Evolutionary conservation across 441 rosid species (phyloP), one percentile per base, ranked within the genome.

Genomic region (Bruguiera hainesii): DNA sequence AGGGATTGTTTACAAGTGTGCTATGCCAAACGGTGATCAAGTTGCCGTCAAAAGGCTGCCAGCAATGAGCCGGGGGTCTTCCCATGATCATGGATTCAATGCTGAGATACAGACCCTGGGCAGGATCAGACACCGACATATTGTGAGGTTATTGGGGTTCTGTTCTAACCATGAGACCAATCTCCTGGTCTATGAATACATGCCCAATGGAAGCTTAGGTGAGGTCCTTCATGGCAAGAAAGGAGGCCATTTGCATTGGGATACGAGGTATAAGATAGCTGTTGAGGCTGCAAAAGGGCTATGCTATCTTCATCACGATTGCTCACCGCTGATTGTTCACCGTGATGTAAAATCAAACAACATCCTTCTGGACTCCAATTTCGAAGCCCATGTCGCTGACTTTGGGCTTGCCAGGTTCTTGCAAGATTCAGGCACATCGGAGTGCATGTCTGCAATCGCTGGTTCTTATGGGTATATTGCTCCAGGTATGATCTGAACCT

Each of bases 311-410:
- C 98, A 94, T 67, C 98, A 94, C n/a, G 98, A 94, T 79, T 94
- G 98, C 69, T 94, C 97, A 0, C 98, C 97, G 0, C 71, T 91
- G 87, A 94, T 94, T 37, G 93, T 94, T 69, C 98, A 94, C 51
- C 83, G 97, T 5, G 98, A 94, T 61, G 98, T 94, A 48, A 94
- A 93, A 70, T 94, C 98, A 7, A 94, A 94, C 81, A 94, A 94
- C 69, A 94, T 94, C 71, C 96, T 94, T 55, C 89, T 94, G 0
- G 97, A 94, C 71, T 84, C 87, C 16, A 84, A 77, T 74, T 88
- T 83, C n/a, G 98, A 94, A 82, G 98, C 97, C 71, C 98, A 94
- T 73, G 97, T 94, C 69, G 97, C 98, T 62, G 98, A 94, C 65
- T 94, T 94, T 67, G 98, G 98, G 69, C 96, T 94, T 3, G 97